These are phyloP conservation scores for Kluyveromyces wickerhamii DNA, from an alignment of 805 yeast species.

Conservation along the genomic window DNA sequence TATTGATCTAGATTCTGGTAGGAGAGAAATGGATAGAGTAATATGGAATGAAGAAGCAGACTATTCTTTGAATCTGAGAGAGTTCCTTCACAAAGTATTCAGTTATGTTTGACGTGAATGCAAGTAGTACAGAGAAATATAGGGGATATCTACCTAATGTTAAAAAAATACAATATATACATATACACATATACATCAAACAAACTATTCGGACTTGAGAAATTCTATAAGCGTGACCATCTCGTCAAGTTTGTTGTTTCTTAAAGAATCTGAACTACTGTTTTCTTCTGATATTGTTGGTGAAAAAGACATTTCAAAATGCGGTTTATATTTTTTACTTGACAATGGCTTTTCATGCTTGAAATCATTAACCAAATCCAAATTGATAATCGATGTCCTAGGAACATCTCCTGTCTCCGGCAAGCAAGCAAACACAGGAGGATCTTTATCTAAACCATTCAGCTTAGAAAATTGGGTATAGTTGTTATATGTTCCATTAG, in stretches of 20 bases:
- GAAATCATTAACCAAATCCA: slow-evolving; percentile 7
- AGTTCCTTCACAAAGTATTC: slow-evolving; percentile 11
- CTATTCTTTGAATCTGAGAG: slow-evolving; percentile 16
- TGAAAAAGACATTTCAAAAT: background rate
- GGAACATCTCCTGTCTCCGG: slow-evolving; percentile 16
- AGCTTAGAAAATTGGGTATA: slow-evolving; percentile 17
- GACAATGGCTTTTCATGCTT: background rate
- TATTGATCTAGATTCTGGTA: slow-evolving; percentile 68
- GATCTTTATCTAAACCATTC: slow-evolving; percentile 14
- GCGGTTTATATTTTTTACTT: background rate
- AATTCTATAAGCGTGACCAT: slow-evolving; percentile 2
- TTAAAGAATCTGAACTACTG: background rate
- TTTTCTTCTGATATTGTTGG: slow-evolving; percentile 1
- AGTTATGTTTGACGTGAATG: slow-evolving; percentile 9
- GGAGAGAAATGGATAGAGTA: slow-evolving; percentile 69
- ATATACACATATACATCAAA: background rate
- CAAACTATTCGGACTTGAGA: background rate
- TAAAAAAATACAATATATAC: background rate
- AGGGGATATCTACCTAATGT: background rate
- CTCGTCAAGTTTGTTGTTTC: background rate
- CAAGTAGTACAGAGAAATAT: background rate
- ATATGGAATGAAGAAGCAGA: slow-evolving; percentile 68
- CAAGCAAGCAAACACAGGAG: slow-evolving; percentile 18
- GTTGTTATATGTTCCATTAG: slow-evolving; percentile 13
- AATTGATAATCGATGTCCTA: slow-evolving; percentile 15